phyloP scores from a whole-genome alignment of 495 filamentous ascomycete species.

The Mycothermus thermophilus region DNA sequence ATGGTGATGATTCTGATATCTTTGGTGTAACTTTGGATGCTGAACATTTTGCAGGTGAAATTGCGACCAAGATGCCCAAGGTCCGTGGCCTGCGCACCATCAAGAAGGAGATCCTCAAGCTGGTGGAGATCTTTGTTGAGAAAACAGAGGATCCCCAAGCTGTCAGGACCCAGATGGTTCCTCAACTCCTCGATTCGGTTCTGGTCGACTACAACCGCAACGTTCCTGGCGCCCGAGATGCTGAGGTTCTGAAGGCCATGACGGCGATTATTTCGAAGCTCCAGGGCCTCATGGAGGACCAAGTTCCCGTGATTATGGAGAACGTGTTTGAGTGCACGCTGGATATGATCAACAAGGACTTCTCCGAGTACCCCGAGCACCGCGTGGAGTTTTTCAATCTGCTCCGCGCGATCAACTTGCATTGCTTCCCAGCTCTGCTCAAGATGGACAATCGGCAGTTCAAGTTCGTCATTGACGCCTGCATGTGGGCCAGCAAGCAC shows the following conservation, averaged over 20 bases:
- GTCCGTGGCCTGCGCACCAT: slow-evolving; percentile 91
- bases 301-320: slow-evolving; percentile 94
- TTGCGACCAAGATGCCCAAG: slow-evolving; percentile 96
- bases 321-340: slow-evolving; percentile 97
- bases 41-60: slow-evolving; percentile 41
- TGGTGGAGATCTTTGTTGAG: slow-evolving; percentile 94
- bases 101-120: slow-evolving; percentile 98
- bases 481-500: slow-evolving; percentile 99
- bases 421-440: slow-evolving; percentile 88
- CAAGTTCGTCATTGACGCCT: slow-evolving; percentile 98
- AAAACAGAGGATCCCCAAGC: slow-evolving; percentile 94
- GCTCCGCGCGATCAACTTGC: slow-evolving; percentile 84
- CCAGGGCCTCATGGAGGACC: slow-evolving; percentile 79
- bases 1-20: not conserved
- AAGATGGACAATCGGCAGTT: slow-evolving; percentile 91
- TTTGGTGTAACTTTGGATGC: slow-evolving; percentile 12
- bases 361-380: slow-evolving; percentile 96
- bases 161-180: slow-evolving; percentile 83
- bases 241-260: slow-evolving; percentile 94
- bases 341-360: slow-evolving; percentile 99
- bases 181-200: slow-evolving; percentile 90
- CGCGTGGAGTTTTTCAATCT: slow-evolving; percentile 97
- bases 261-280: slow-evolving; percentile 93
- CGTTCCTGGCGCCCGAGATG: slow-evolving; percentile 88
- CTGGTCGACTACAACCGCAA: slow-evolving; percentile 94